Evolutionary conservation across 1,139 yeast genomes (phyloP).

Genomic region (Pichia sp.): DNA sequence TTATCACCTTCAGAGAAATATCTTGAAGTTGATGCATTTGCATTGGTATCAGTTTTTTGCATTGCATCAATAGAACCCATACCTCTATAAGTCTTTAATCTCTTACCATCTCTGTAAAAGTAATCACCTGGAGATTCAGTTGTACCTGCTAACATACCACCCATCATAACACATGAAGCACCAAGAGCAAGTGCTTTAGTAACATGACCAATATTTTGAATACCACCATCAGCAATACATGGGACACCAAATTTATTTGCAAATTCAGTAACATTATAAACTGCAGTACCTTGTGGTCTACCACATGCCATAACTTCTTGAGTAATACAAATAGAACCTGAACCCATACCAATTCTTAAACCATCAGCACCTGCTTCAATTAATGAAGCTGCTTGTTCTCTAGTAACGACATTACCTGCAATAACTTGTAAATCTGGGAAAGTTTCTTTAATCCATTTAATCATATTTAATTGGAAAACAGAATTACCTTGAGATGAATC

Average conservation of each 20-base stretch:
- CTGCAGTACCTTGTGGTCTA: constrained; percentile 99
- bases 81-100: constrained; percentile 97
- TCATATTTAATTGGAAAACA: constrained; percentile 86
- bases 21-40: constrained; percentile 97
- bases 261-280: constrained; percentile 79
- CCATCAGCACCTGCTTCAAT: constrained; percentile 98
- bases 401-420: constrained; percentile 98
- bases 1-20: constrained; percentile 94
- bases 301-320: constrained; percentile 99
- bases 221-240: constrained; percentile 99
- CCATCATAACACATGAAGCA: constrained; percentile 99
- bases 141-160: constrained; percentile 98
- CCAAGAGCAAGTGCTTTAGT: constrained; percentile 96
- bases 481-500: constrained; percentile 99
- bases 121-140: constrained; percentile 98
- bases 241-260: constrained; percentile 90
- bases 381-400: constrained; percentile 97
- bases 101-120: constrained; percentile 96
- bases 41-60: constrained; percentile 85
- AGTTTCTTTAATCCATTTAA: constrained; percentile 80
- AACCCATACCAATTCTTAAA: constrained; percentile 99
- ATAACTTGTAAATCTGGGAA: constrained; percentile 79
- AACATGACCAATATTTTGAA: constrained; percentile 97
- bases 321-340: constrained; percentile 97
- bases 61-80: constrained; percentile 99